These are phyloP conservation scores for Aspergillus hiratsukae DNA, from an alignment of 2,329 filamentous ascomycete species.

Conservation along the genomic window DNA sequence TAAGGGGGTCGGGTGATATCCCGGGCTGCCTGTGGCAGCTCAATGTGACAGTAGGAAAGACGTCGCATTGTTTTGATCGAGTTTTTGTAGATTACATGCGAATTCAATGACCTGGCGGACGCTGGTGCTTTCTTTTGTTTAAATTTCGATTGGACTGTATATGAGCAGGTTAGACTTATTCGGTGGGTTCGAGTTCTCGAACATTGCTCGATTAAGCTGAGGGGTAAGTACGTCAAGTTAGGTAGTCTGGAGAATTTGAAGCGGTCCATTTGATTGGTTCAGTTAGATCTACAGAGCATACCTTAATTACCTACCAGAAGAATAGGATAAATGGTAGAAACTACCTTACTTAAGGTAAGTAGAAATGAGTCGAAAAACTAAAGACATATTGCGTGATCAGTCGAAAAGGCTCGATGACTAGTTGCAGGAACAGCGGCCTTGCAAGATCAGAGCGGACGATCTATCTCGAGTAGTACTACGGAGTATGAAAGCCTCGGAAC, in stretches of 20 bases:
- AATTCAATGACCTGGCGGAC: conserved; percentile 26
- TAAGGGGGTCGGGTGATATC: neutral
- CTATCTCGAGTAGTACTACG: too few species aligned
- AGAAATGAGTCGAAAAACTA: neutral
- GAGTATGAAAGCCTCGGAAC: neutral
- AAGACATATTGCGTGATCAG: neutral
- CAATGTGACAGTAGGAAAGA: conserved; percentile 14
- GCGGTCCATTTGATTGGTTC: neutral
- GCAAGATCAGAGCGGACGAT: too few species aligned
- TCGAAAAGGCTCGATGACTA: neutral
- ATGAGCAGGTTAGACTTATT: neutral
- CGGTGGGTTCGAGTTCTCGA: neutral
- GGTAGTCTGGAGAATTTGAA: neutral
- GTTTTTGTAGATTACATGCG: conserved; percentile 34
- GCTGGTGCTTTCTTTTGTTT: conserved; percentile 24
- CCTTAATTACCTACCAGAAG: neutral
- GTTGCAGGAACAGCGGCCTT: too few species aligned
- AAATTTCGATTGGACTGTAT: conserved; percentile 9
- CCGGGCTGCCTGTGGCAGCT: conserved; percentile 4
- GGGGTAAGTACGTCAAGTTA: neutral
- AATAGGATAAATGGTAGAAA: too few species aligned
- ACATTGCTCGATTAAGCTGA: neutral
- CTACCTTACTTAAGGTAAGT: neutral
- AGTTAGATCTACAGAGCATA: neutral
- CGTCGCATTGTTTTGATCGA: conserved; percentile 25